These are phyloP conservation scores for Sarocladium kiliense DNA, from an alignment of 2,329 filamentous ascomycete genomes.

Conservation along the genomic window DNA sequence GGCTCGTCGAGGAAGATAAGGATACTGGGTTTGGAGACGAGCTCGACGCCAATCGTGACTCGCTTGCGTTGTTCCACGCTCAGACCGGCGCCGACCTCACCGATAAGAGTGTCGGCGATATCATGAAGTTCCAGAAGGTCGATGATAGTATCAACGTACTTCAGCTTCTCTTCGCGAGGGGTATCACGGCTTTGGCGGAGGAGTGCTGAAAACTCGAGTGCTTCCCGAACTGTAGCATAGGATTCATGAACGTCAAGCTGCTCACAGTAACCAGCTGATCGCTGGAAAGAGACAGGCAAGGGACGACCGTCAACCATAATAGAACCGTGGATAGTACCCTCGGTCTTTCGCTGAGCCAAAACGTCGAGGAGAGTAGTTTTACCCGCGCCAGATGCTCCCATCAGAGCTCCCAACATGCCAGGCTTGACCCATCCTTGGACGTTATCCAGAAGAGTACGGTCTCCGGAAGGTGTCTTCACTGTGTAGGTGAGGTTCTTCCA, in stretches of 20 bases:
- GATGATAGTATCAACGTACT: conserved; percentile 75
- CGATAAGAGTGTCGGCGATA: conserved; percentile 43
- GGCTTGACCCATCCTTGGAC: conserved; percentile 83
- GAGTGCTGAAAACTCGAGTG: conserved; percentile 67
- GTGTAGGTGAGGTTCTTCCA: conserved; percentile 71
- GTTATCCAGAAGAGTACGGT: conserved; percentile 69
- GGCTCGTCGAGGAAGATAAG: conserved; percentile 59
- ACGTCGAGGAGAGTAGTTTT: conserved; percentile 84
- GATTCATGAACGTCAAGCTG: conserved; percentile 76
- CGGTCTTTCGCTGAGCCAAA: conserved; percentile 72
- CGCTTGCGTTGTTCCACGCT: conserved; percentile 49
- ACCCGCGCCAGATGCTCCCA: conserved; percentile 76
- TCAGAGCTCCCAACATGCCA: conserved; percentile 71
- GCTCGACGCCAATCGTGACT: conserved; percentile 56
- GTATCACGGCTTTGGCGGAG: conserved; percentile 65
- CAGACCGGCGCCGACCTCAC: conserved; percentile 44
- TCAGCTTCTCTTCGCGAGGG: conserved; percentile 62
- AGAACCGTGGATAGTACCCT: conserved; percentile 69
- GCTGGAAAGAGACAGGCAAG: conserved; percentile 69
- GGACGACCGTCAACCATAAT: conserved; percentile 72
- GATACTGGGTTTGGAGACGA: conserved; percentile 55
- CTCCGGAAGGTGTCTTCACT: conserved; percentile 53
- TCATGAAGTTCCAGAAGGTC: conserved; percentile 50
- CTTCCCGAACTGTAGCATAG: conserved; percentile 70
- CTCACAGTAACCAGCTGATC: conserved; percentile 72